Conservation (phyloP, 2,329 filamentous ascomycete genomes). For the Pseudogymnoascus sp. region DNA sequence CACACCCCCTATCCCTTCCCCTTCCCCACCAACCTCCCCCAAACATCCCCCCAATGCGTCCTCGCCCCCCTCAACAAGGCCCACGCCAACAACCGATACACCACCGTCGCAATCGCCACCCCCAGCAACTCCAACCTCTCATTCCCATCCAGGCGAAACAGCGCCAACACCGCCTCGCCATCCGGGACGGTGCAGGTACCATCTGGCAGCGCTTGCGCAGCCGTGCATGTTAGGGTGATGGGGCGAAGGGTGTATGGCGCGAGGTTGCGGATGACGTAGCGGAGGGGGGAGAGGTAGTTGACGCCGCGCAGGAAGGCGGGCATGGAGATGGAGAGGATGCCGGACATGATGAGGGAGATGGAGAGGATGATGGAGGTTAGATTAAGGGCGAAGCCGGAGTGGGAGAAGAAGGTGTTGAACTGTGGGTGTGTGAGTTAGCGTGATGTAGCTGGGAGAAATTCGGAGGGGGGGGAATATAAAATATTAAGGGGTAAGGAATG, state of each 20-base stretch:
- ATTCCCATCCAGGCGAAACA: constrained; percentile 59
- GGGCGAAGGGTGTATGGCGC: constrained; percentile 55
- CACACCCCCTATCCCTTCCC: neutral
- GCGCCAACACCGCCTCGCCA: constrained; percentile 55
- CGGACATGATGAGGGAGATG: constrained; percentile 62
- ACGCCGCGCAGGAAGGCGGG: constrained; percentile 55
- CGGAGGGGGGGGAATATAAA: neutral
- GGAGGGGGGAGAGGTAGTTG: constrained; percentile 64
- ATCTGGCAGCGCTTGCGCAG: constrained; percentile 47
- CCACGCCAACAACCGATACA: constrained; percentile 58
- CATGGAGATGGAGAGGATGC: constrained; percentile 62
- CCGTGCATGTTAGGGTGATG: constrained; percentile 55
- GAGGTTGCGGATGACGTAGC: constrained; percentile 59
- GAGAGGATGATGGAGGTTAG: constrained; percentile 61
- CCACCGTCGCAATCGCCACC: constrained; percentile 53
- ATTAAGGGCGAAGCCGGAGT: constrained; percentile 70
- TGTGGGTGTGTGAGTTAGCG: constrained; percentile 9
- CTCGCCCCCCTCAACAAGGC: constrained; percentile 44
- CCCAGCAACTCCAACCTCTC: constrained; percentile 51
- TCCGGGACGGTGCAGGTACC: constrained; percentile 57
- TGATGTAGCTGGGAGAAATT: neutral
- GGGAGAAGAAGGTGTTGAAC: constrained; percentile 67
- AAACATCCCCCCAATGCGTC: constrained; percentile 37
- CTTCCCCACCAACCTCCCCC: neutral
- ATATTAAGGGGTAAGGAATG: neutral